Conservation (phyloP, 306 rosid species). For the Vicia sativa region DNA sequence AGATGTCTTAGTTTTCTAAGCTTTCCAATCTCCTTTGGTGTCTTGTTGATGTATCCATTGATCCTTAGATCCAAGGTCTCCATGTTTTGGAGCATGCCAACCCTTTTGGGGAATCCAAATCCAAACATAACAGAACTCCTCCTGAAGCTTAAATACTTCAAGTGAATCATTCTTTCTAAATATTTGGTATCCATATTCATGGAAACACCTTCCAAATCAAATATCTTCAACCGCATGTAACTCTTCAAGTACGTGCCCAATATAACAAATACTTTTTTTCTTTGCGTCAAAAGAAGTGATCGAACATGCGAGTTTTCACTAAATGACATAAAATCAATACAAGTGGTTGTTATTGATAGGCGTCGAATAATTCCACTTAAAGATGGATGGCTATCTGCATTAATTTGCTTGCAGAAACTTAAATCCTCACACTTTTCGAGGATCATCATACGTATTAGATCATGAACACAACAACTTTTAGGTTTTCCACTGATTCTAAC, state of each 20-base stretch:
- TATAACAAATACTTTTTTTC: too few relatives aligned
- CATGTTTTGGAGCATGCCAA: background rate
- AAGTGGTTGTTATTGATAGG: background rate
- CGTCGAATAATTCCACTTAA: background rate
- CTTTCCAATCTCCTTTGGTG: conserved; percentile 15
- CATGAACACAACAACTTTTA: background rate
- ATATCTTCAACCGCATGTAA: too few relatives aligned
- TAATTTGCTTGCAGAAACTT: background rate
- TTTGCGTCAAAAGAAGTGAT: too few relatives aligned
- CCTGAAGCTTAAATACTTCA: conserved; percentile 10
- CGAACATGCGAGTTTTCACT: too few relatives aligned
- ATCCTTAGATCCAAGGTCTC: conserved; percentile 25
- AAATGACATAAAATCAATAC: too few relatives aligned
- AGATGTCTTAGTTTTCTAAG: conserved; percentile 21
- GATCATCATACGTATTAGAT: background rate
- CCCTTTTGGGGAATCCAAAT: background rate
- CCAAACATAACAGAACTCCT: accelerated
- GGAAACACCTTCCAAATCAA: too few relatives aligned
- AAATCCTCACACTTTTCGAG: background rate
- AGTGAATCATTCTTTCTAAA: background rate
- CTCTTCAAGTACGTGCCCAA: too few relatives aligned
- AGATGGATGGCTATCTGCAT: too few relatives aligned
- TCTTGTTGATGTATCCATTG: background rate
- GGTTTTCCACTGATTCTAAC: background rate
- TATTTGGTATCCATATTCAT: too few relatives aligned